Evolutionary conservation across 495 filamentous ascomycete genomes (phyloP).

Genomic region (Elaphomyces granulatus): DNA sequence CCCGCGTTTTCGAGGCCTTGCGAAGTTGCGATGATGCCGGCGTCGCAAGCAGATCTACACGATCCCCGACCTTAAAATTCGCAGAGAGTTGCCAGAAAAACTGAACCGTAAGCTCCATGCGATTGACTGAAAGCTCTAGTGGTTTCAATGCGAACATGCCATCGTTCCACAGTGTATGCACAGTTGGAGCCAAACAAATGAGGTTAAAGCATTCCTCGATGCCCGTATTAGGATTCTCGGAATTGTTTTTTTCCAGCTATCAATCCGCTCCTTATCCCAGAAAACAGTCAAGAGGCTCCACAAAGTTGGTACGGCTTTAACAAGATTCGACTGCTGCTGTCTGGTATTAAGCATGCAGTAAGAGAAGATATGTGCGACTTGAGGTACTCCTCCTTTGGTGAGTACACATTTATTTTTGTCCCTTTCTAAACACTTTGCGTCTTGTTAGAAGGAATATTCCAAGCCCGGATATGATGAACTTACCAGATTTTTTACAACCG

Average conservation of each 20-base stretch:
- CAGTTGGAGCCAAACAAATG: constrained; percentile 1
- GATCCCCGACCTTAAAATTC: not conserved
- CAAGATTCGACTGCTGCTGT: not conserved
- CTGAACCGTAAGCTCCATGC: not conserved
- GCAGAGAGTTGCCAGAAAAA: not conserved
- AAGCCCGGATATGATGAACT: too few species aligned
- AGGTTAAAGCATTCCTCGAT: constrained; percentile 1
- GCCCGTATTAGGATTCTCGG: not conserved
- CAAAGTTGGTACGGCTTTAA: not conserved
- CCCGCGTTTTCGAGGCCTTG: not conserved
- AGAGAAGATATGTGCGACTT: not conserved
- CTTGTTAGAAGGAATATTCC: too few species aligned
- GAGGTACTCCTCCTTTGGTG: too few species aligned
- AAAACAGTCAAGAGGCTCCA: constrained; percentile 1
- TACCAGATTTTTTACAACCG: too few species aligned
- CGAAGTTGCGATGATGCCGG: not conserved
- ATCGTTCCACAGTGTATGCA: not conserved
- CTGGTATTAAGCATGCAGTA: not conserved
- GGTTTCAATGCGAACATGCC: constrained; percentile 1
- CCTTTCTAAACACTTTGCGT: too few species aligned
- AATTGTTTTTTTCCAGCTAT: not conserved
- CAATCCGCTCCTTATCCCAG: not conserved
- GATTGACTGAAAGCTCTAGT: not conserved
- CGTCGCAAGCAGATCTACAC: not conserved
- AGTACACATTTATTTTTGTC: too few species aligned